Evolutionary conservation across 208 protist genomes (phyloP).

Genomic region (Crithidia expoeki): DNA sequence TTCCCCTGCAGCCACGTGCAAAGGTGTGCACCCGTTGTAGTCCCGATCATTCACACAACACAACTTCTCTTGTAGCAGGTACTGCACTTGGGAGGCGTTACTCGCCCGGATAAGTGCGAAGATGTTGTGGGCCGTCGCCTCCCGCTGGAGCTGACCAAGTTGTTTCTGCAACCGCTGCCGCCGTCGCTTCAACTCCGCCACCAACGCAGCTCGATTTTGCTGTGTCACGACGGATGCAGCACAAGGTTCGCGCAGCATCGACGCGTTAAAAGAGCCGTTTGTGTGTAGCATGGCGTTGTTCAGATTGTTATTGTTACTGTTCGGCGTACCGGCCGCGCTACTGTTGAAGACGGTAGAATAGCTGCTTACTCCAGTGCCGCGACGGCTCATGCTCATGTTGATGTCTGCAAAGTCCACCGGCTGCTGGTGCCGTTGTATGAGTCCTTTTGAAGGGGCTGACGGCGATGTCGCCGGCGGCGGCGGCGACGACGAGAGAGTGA

Average conservation of each 20-base stretch:
- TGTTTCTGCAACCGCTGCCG: conserved; percentile 58
- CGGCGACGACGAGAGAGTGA: neutral
- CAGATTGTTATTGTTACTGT: neutral
- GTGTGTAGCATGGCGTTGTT: conserved; percentile 6
- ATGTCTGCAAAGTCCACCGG: neutral
- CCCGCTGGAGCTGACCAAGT: conserved; percentile 52
- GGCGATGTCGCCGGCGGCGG: neutral
- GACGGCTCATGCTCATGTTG: neutral
- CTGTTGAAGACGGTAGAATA: neutral
- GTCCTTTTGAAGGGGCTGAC: neutral
- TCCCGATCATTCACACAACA: conserved; percentile 81
- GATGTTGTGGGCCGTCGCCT: conserved; percentile 70
- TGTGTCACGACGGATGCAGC: conserved; percentile 38
- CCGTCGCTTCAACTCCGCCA: conserved; percentile 74
- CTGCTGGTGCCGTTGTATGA: neutral
- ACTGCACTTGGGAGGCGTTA: conserved; percentile 78
- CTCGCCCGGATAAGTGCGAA: conserved; percentile 83
- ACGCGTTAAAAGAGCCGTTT: conserved; percentile 12
- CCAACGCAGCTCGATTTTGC: conserved; percentile 56
- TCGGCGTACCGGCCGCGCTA: neutral
- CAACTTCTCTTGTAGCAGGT: conserved; percentile 66
- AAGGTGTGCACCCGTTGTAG: conserved; percentile 88
- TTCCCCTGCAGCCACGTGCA: conserved; percentile 84
- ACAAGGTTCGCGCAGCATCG: conserved; percentile 28
- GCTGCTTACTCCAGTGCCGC: neutral